Evolutionary conservation across 441 rosid genomes (phyloP), one percentile per base, ranked within the genome.

Genomic region (Syzygium malaccense): DNA sequence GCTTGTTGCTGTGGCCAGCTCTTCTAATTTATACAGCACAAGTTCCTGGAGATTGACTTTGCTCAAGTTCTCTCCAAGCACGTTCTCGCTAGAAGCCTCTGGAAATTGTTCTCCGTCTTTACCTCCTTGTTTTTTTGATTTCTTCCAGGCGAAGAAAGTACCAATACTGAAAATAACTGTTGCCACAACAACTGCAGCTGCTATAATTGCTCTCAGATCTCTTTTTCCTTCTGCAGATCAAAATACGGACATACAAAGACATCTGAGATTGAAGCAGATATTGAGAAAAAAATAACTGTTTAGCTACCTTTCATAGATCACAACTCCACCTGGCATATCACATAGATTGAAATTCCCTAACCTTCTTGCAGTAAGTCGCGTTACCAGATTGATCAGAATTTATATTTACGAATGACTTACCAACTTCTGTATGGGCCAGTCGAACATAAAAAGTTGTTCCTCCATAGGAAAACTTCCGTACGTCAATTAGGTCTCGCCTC

Each of bases 391-490:
- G 83, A 71, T 20, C 45, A 37, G n/a, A 33, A 68, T 33, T 68
- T 68, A 19, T 33, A 68, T 68, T 68, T 68, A 68, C 28, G 28
- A 26, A 53, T 14, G 11, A 90, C 90, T 75, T 88, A 93, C 95
- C 92, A 14, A 92, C 91, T 93, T 94, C 97, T 13, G 93, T 87
- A 89, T 91, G 55, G 10, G 94, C 89, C 12, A 93, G 49, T 37
- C 95, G 93, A 88, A 94, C 87, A 88, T 86, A 87, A 20, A 94
- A 92, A 87, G 93, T 91, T 20, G 78, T 85, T 23, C 95, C 95
- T 30, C 79, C 85, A 23, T 1, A 12, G 83, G 86, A 53, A 8
- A 54, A 85, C 45, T 53, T 54, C 60, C 0, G 60, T 51, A 85
- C 17, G 2, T 85, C 45, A 1, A 10, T 85, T 53, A 85, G 86